Evolutionary conservation across 495 filamentous ascomycete species (phyloP).

Genomic region (Thermothielavioides terrestris): DNA sequence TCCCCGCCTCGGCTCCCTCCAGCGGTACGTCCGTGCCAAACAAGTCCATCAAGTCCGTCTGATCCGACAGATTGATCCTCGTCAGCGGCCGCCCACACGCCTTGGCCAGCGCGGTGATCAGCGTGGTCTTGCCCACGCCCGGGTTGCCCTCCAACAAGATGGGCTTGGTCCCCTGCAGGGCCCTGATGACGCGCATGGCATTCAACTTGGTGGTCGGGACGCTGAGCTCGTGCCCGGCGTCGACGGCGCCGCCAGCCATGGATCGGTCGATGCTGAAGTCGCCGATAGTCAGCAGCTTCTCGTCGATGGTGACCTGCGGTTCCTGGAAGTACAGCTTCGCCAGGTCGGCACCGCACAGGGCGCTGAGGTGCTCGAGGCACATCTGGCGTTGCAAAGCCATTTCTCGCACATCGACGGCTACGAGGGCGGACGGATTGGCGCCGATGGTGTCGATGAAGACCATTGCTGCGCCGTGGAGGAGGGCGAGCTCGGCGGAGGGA

Average conservation of each 20-base stretch:
- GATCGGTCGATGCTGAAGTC: constrained; percentile 58
- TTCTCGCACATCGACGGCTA: constrained; percentile 53
- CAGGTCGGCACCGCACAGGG: constrained; percentile 57
- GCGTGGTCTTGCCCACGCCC: constrained; percentile 93
- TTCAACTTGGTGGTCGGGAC: constrained; percentile 87
- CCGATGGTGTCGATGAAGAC: constrained; percentile 94
- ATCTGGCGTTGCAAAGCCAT: constrained; percentile 52
- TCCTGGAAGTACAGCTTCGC: constrained; percentile 51
- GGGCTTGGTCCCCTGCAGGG: constrained; percentile 81
- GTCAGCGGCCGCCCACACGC: constrained; percentile 72
- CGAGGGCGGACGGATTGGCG: constrained; percentile 80
- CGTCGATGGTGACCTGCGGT: constrained; percentile 37
- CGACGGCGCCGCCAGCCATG: constrained; percentile 32
- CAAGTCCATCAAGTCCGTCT: constrained; percentile 93
- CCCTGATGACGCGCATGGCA: constrained; percentile 79
- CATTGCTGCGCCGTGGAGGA: constrained; percentile 87
- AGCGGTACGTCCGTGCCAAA: constrained; percentile 96
- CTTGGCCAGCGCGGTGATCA: constrained; percentile 74
- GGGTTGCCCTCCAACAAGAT: constrained; percentile 93
- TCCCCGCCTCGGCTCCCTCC: constrained; percentile 76
- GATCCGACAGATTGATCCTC: constrained; percentile 93
- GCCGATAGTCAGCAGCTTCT: constrained; percentile 52
- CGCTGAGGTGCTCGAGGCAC: constrained; percentile 64
- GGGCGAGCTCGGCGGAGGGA: constrained; percentile 31
- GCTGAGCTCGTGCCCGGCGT: constrained; percentile 65